Percentiles rank a stretch among this genome's conserved stretches.
phyloP scores from a whole-genome alignment of 345 rosid species.

The Eucalyptus polyanthemos region DNA sequence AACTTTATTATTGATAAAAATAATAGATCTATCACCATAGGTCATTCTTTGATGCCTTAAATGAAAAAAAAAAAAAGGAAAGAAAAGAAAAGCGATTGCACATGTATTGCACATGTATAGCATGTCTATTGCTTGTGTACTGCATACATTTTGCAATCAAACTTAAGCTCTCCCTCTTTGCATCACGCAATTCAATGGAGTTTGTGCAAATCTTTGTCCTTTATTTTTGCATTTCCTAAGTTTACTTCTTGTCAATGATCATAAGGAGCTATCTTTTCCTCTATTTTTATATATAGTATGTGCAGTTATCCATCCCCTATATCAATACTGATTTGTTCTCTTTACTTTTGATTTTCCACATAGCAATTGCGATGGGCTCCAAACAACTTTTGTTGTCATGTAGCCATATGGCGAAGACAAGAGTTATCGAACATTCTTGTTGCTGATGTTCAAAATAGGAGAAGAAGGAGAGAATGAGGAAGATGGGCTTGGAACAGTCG shows the following conservation, averaged over 20 bases:
- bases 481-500: rapidly evolving
- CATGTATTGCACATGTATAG: neutral
- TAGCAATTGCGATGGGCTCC: neutral
- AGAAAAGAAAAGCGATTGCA: neutral
- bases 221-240: neutral
- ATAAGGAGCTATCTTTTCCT: neutral
- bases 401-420: neutral
- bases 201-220: neutral
- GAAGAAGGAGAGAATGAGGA: neutral
- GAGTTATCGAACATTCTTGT: neutral
- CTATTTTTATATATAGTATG: neutral
- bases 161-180: neutral
- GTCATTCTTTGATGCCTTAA: too few relatives aligned
- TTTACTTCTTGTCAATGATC: neutral
- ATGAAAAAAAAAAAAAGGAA: too few relatives aligned
- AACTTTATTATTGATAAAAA: too few relatives aligned
- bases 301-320: neutral
- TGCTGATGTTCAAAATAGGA: rapidly evolving
- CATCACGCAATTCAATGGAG: neutral
- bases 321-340: neutral
- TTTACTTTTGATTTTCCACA: neutral
- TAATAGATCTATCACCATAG: too few relatives aligned
- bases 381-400: rapidly evolving
- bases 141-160: neutral
- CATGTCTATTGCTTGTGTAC: neutral